Evolutionary conservation across 805 yeast species (phyloP), one percentile per base, ranked within the genome.

Genomic region (Wickerhamiella australiensis): DNA sequence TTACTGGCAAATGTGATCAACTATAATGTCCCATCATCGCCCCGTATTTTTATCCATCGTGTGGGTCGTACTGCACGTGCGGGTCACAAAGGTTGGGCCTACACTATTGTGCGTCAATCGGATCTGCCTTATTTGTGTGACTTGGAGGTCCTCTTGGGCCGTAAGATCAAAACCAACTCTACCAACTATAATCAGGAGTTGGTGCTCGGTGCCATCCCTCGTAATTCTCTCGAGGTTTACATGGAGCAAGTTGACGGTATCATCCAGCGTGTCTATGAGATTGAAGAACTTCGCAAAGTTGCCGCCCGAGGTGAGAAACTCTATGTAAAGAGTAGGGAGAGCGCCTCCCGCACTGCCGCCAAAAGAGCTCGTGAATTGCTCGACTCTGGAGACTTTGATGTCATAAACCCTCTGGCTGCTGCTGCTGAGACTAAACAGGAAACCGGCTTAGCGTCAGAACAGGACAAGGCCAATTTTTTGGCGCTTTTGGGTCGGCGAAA

Each of bases 41-140:
- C 96, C 3, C 92, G 94, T 66, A 83, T 90, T 52, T 92, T 92
- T 66, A 77, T 92, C 50, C 99, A 92, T 68, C 79, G 99, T 68
- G 97, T 92, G 43, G 99, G 99, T 65, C 81, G 99, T 75, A 92
- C 99, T 42, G 99, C 98, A 9, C 83, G 99, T 75, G 98, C 98
- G 7, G 99, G 99, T 63, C 82, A 86, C 63, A 79, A 76, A 58
- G 99, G 99, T 62, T 87, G 96, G 94, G 99, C 98, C 0, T 92
- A 85, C 64, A 82, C 96, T 77, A 92, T 53, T 82, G 88, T 6
- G 5, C 44, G 44, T 20, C 52, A 87, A 55, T 73, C 77, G 50
- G 99, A 92, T 63, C 67, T 90, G 51, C 95, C 98, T 9, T 92
- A 90, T 59, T 66, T 92, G 47, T 71, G 90, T 46, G 99, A 92